Conservation (phyloP, 331 rosid species). For the Pyrus hybrid region DNA sequence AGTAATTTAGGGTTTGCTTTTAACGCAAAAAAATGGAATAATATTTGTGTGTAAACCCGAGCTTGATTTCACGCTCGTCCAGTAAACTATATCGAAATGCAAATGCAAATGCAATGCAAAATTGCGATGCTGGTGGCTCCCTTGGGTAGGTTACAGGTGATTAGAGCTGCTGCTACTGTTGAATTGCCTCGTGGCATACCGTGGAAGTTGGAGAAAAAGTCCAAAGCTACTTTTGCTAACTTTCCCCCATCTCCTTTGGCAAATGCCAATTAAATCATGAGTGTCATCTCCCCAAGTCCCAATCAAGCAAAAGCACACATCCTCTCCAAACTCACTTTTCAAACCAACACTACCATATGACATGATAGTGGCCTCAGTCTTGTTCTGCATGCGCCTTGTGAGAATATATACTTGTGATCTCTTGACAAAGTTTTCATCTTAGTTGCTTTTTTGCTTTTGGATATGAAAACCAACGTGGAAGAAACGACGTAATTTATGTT, state of each 20-base stretch:
- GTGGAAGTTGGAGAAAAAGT: conserved; percentile 34
- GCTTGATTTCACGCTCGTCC: conserved; percentile 22
- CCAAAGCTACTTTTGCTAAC: conserved; percentile 30
- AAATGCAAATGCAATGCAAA: not conserved
- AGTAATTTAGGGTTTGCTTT: conserved; percentile 40
- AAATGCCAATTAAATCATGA: not conserved
- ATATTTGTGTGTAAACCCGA: conserved; percentile 1
- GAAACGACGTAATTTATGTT: no score
- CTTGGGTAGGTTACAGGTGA: not conserved
- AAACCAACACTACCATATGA: not conserved
- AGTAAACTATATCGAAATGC: not conserved
- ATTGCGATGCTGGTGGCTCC: not conserved
- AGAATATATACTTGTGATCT: not conserved
- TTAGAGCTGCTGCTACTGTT: not conserved
- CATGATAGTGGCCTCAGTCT: not conserved
- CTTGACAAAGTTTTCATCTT: conserved; percentile 2
- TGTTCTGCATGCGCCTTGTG: not conserved
- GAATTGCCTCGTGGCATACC: conserved; percentile 33
- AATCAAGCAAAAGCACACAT: not conserved
- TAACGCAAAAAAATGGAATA: conserved; percentile 43
- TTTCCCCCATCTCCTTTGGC: not conserved
- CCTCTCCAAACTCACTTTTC: not conserved
- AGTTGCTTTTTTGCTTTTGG: not conserved
- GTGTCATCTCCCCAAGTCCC: conserved; percentile 10
- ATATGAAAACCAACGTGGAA: not conserved